These are phyloP conservation scores for Cladobotryum mycophilum DNA, from an alignment of 2,329 filamentous ascomycete genomes.

Conservation along the genomic window DNA sequence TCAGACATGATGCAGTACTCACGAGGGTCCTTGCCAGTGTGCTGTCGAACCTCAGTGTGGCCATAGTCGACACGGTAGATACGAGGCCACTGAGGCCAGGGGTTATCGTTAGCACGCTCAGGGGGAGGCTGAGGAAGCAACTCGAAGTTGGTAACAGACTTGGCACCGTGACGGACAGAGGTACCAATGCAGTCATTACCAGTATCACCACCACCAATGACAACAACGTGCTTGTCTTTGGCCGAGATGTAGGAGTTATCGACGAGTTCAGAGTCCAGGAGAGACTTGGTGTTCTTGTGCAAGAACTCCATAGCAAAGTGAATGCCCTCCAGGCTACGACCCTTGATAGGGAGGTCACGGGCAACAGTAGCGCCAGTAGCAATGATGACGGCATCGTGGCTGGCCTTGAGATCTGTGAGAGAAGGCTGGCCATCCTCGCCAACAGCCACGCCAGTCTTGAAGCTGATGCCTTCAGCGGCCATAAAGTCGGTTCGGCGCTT, in stretches of 20 bases:
- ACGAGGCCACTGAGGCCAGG: constrained; percentile 96
- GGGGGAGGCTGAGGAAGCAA: constrained; percentile 85
- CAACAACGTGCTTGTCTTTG: constrained; percentile 91
- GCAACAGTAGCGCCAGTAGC: constrained; percentile 90
- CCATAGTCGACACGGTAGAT: constrained; percentile 99
- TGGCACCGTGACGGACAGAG: constrained; percentile 89
- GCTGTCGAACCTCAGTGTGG: constrained; percentile 89
- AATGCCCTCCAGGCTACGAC: constrained; percentile 80
- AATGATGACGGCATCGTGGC: constrained; percentile 80
- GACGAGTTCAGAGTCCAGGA: constrained; percentile 81
- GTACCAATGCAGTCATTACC: constrained; percentile 98
- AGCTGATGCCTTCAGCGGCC: constrained; percentile 79
- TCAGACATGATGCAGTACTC: constrained; percentile 99
- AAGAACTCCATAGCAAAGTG: constrained; percentile 98
- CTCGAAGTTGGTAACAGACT: constrained; percentile 95
- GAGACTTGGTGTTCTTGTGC: constrained; percentile 95
- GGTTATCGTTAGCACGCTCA: constrained; percentile 88
- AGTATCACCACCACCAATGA: constrained; percentile 96
- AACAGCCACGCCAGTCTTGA: constrained; percentile 70
- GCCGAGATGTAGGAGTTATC: constrained; percentile 88
- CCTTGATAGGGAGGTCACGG: constrained; percentile 85
- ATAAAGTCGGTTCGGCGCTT: constrained; percentile 94
- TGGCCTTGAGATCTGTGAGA: constrained; percentile 64
- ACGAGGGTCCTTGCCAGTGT: constrained; percentile 91
- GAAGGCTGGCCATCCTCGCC: constrained; percentile 61